Percentiles rank a stretch among this genome's conserved stretches.
These are phyloP conservation scores for Hortiboletus flavorubellus DNA, from an alignment of 768 basidiomycete species.

Conservation along the genomic window DNA sequence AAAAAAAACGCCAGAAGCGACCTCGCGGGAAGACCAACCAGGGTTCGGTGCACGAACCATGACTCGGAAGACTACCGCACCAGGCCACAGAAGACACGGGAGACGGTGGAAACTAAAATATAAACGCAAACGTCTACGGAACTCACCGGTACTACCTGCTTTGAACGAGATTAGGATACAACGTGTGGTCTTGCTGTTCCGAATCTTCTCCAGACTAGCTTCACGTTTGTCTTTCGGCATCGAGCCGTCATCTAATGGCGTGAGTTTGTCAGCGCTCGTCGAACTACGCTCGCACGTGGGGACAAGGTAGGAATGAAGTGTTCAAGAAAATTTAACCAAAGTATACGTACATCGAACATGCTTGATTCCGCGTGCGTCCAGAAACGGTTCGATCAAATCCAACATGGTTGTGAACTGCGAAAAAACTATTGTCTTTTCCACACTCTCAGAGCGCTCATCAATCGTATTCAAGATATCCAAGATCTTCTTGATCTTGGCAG, in stretches of 20 bases:
- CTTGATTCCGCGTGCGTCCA: constrained; percentile 60
- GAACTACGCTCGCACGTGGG: background rate
- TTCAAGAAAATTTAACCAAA: background rate
- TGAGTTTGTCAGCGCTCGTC: constrained; percentile 4
- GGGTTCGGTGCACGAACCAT: background rate
- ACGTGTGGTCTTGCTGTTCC: constrained; percentile 48
- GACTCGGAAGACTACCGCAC: too few relatives aligned
- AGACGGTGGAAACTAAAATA: background rate
- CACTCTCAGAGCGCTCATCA: constrained; percentile 48
- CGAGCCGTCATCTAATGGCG: constrained; percentile 74
- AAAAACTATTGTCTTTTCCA: constrained; percentile 95
- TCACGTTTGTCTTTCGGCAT: constrained; percentile 80
- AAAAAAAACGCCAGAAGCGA: background rate
- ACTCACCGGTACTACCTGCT: constrained; percentile 85
- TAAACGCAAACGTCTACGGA: background rate
- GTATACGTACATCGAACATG: constrained; percentile 80
- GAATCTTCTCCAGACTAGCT: constrained; percentile 69
- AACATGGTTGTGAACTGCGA: constrained; percentile 91
- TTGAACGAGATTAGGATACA: constrained; percentile 97
- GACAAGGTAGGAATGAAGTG: background rate
- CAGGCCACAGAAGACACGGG: background rate
- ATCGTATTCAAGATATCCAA: constrained; percentile 68
- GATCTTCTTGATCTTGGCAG: constrained; percentile 86
- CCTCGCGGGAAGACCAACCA: background rate
- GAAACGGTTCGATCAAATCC: constrained; percentile 82